Evolutionary conservation across 495 filamentous ascomycete species (phyloP).

Genomic region (Aspergillus campestris): DNA sequence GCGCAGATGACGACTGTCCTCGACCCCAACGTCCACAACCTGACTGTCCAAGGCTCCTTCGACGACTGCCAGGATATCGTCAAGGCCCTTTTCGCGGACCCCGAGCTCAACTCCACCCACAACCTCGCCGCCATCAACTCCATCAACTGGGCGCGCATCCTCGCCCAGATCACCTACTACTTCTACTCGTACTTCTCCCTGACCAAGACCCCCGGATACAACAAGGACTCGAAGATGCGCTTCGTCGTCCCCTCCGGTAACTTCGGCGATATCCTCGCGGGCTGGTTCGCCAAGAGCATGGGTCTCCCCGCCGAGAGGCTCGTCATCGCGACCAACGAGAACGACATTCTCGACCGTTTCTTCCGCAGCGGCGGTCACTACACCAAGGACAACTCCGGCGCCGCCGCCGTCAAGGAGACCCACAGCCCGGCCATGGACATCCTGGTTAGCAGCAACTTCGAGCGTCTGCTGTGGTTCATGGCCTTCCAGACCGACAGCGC

Average conservation of each 20-base stretch:
- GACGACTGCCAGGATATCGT: conserved; percentile 97
- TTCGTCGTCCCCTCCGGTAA: conserved; percentile 88
- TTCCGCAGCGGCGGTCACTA: conserved; percentile 76
- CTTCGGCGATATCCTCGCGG: conserved; percentile 93
- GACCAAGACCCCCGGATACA: conserved; percentile 37
- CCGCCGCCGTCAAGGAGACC: conserved; percentile 67
- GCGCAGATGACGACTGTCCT: conserved; percentile 89
- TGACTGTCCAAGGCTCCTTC: conserved; percentile 80
- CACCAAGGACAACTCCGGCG: conserved; percentile 50
- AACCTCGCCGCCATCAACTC: conserved; percentile 83
- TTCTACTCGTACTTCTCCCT: conserved; percentile 85
- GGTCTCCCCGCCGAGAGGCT: conserved; percentile 79
- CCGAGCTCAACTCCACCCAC: conserved; percentile 60
- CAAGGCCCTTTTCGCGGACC: conserved; percentile 83
- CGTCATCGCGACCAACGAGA: conserved; percentile 84
- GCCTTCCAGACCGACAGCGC: conserved; percentile 51
- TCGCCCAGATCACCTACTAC: conserved; percentile 92
- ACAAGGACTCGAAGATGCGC: conserved; percentile 53
- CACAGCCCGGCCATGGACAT: conserved; percentile 95
- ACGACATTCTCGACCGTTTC: conserved; percentile 78
- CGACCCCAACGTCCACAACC: conserved; percentile 80
- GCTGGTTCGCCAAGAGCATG: conserved; percentile 87
- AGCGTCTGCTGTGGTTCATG: conserved; percentile 91
- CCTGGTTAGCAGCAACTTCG: conserved; percentile 89
- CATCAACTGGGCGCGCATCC: conserved; percentile 84